These are phyloP conservation scores for Tremella mesenterica DNA, from an alignment of 768 basidiomycete genomes.

Conservation along the genomic window DNA sequence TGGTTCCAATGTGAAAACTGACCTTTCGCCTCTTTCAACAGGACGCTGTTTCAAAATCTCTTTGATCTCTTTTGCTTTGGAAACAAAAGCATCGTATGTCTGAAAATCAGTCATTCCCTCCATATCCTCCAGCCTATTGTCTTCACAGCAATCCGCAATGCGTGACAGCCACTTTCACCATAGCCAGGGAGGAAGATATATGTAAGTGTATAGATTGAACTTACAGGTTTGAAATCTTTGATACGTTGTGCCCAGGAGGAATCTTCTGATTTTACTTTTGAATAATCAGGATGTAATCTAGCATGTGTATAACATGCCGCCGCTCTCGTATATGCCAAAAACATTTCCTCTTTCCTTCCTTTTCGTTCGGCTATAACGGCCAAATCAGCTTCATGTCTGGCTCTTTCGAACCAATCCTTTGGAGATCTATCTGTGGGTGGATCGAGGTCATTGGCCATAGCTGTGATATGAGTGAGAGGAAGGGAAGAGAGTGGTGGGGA, in stretches of 20 bases:
- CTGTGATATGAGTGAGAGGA: conserved; percentile 11
- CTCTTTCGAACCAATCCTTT: conserved; percentile 33
- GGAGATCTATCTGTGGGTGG: conserved; percentile 13
- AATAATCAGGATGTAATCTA: conserved; percentile 21
- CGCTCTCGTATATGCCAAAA: conserved; percentile 28
- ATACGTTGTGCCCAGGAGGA: conserved; percentile 21
- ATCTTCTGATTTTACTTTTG: conserved; percentile 20
- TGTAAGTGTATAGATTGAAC: no score
- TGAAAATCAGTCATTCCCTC: conserved; percentile 5
- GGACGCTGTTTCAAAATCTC: conserved; percentile 47
- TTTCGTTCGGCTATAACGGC: conserved; percentile 29
- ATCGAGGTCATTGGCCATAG: conserved; percentile 18
- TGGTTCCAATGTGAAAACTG: no score
- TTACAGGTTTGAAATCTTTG: conserved; percentile 33
- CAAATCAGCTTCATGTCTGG: conserved; percentile 21
- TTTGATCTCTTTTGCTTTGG: conserved; percentile 50
- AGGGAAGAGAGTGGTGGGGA: conserved; percentile 22
- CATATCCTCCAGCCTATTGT: no score
- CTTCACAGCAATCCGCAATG: neutral
- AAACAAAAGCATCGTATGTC: conserved; percentile 38
- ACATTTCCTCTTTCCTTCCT: conserved; percentile 34
- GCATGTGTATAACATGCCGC: conserved; percentile 19
- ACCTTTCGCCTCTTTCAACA: conserved; percentile 42
- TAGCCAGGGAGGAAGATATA: no score
- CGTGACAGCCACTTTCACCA: neutral